Base-by-base conservation (phyloP, 1,139 yeast genomes). In the Geotrichum fermentans region DNA sequence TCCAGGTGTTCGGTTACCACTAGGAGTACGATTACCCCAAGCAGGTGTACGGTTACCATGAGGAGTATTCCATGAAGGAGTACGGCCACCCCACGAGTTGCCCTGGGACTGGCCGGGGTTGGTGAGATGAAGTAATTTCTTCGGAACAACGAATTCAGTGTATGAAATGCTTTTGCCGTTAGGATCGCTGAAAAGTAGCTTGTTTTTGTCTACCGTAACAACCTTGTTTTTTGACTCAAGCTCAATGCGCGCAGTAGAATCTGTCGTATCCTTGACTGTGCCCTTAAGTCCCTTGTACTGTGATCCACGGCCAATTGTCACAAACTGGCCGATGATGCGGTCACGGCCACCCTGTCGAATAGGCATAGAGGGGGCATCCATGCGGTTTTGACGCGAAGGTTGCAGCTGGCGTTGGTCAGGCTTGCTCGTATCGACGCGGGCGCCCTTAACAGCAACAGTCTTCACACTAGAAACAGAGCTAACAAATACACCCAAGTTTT, bases 261-360 rank as follows among this genome's bases (percentile, higher is more conserved):
- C 98, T 58, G 89, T 94, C 13, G 96, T 87, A 63, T 92, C 97
- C 55, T 86, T 85, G 37, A 94, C 89, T 58, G 87, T 85, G 63
- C 98, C 99, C 73, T 84, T 82, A 58, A 89, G 79, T 38, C 98
- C 97, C 70, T 92, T 94, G 68, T 90, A 88, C 55, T 90, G 90
- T 5, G 97, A 96, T 10, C 82, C 73, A 59, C 85, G 81, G 30
- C 87, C 81, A 44, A 94, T 85, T 53, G 90, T 80, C 28, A 92
- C 96, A 52, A 86, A 84, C 63, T 87, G 88, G 57, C 87, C 85
- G 36, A 90, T 62, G 36, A 92, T 79, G 46, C 80, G 78, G 65
- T 89, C 97, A 60, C 92, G 81, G 20, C 94, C 96, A 50, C 82
- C 80, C 47, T 69, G 74, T 56, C 74, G 39, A 32, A 50, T 50